Evolutionary conservation across 2,329 filamentous ascomycete genomes (phyloP).

Genomic region (Aureobasidium sp.): DNA sequence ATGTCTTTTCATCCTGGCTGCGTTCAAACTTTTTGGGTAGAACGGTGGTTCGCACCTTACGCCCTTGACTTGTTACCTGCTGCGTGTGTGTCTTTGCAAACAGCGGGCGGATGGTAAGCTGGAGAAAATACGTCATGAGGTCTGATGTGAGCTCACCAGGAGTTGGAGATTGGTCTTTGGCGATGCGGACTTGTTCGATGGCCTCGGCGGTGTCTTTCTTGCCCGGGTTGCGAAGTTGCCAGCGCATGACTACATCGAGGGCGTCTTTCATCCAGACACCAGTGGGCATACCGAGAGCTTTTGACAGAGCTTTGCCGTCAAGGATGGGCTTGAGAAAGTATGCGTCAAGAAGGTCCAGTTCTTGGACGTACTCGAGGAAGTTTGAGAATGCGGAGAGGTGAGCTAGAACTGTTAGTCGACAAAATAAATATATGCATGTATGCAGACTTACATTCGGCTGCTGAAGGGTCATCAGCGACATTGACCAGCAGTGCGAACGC

Average conservation of each 20-base stretch:
- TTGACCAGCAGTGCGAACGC: slow-evolving; percentile 61
- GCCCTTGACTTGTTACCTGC: slow-evolving; percentile 48
- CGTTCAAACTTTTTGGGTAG: slow-evolving; percentile 29
- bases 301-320: slow-evolving; percentile 65
- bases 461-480: slow-evolving; percentile 33
- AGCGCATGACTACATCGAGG: slow-evolving; percentile 70
- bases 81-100: slow-evolving; percentile 51
- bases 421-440: not conserved
- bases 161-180: slow-evolving; percentile 19
- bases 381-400: slow-evolving; percentile 43
- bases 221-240: slow-evolving; percentile 77
- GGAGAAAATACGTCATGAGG: slow-evolving; percentile 49
- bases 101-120: slow-evolving; percentile 55
- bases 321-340: slow-evolving; percentile 44
- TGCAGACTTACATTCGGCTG: slow-evolving; percentile 33
- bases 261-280: slow-evolving; percentile 80
- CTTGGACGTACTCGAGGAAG: slow-evolving; percentile 45
- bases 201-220: slow-evolving; percentile 46
- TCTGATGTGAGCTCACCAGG: slow-evolving; percentile 42
- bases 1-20: slow-evolving; percentile 41
- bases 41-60: slow-evolving; percentile 41
- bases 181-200: slow-evolving; percentile 35
- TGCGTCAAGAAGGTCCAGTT: slow-evolving; percentile 44
- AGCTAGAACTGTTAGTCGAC: slow-evolving; percentile 21
- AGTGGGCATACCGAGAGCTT: slow-evolving; percentile 56